A percentile compares a stretch with the other conserved stretches of the same genome.
These are phyloP conservation scores for Huntiella omanensis DNA, from an alignment of 2,329 filamentous ascomycete genomes.

Conservation along the genomic window DNA sequence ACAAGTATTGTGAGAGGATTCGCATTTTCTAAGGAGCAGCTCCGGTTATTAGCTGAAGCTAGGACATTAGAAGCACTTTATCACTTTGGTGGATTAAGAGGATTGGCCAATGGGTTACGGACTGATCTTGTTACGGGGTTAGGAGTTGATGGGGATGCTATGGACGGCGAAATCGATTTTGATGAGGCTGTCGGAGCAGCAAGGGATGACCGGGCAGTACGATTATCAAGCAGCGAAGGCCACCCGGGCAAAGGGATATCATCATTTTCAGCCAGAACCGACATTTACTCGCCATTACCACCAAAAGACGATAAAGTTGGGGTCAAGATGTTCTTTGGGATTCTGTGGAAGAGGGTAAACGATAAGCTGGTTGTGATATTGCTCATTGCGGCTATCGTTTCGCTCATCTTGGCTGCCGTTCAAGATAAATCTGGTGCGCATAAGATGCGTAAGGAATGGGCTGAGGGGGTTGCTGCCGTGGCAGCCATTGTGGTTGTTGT, in stretches of 20 bases:
- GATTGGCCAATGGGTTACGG: constrained; percentile 31
- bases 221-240: too few species aligned
- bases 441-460: constrained; percentile 50
- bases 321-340: constrained; percentile 3
- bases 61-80: constrained; percentile 29
- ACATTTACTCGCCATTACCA: too few species aligned
- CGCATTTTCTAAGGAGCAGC: constrained; percentile 33
- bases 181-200: constrained; percentile 28
- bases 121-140: constrained; percentile 29
- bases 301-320: background rate
- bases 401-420: constrained; percentile 55
- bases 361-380: constrained; percentile 62
- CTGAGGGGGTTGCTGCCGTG: constrained; percentile 65
- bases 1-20: constrained; percentile 17
- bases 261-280: too few species aligned
- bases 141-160: constrained; percentile 28
- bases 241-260: too few species aligned
- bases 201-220: constrained; percentile 16
- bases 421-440: constrained; percentile 40
- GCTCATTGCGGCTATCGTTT: constrained; percentile 53
- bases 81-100: constrained; percentile 32
- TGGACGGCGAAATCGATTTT: constrained; percentile 27
- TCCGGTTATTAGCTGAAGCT: constrained; percentile 33
- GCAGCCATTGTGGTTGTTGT: constrained; percentile 61
- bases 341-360: constrained; percentile 57